Conservation (phyloP, 2,329 filamentous ascomycete genomes). For the Plectosphaerella cucumerina region DNA sequence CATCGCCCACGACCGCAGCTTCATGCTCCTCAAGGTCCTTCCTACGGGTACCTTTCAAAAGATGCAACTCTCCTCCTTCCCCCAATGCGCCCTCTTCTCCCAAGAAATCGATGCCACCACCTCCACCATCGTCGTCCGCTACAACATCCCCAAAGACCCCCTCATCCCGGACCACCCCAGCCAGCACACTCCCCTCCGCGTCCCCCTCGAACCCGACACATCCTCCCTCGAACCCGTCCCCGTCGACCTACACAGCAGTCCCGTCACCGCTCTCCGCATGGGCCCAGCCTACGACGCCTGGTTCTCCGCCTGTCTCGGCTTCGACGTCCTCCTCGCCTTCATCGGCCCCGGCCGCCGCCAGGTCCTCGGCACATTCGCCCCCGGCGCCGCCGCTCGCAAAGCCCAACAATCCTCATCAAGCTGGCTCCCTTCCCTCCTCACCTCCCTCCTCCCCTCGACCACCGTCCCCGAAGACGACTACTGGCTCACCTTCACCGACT, state of each 20-base stretch:
- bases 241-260: constrained; percentile 56
- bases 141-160: constrained; percentile 31
- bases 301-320: constrained; percentile 66
- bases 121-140: constrained; percentile 36
- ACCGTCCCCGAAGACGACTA: constrained; percentile 27
- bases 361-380: constrained; percentile 58
- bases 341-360: constrained; percentile 56
- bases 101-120: constrained; percentile 41
- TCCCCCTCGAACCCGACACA: constrained; percentile 53
- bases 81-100: constrained; percentile 60
- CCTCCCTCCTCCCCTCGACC: constrained; percentile 24
- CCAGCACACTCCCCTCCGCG: constrained; percentile 36
- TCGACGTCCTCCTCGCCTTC: constrained; percentile 57
- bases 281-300: constrained; percentile 55
- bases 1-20: constrained; percentile 61
- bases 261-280: constrained; percentile 59
- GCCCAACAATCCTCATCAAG: neutral
- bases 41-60: constrained; percentile 40
- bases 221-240: constrained; percentile 40
- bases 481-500: constrained; percentile 68
- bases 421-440: constrained; percentile 22
- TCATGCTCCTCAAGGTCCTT: constrained; percentile 61
- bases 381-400: constrained; percentile 1
- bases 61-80: constrained; percentile 55
- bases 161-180: constrained; percentile 31